A percentile compares a stretch with the other conserved stretches of the same genome.
phyloP scores from a whole-genome alignment of 2,329 filamentous ascomycete genomes.

The Apiospora rasikravindrae region DNA sequence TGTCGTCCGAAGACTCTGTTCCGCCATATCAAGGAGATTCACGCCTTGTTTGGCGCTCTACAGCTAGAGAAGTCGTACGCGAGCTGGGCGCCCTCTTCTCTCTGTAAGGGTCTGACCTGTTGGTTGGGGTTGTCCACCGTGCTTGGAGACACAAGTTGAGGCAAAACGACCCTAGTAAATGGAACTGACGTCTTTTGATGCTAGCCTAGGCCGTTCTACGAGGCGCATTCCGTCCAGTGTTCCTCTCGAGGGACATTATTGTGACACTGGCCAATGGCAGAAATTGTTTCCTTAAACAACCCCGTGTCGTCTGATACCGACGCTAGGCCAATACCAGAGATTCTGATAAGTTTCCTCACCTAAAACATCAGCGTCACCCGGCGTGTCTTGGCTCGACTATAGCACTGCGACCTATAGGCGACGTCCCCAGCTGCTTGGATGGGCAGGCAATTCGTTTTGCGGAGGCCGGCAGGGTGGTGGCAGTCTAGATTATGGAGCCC shows the following conservation, averaged over 20 bases:
- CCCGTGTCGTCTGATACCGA: constrained; percentile 7
- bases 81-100: neutral
- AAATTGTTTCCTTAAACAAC: neutral
- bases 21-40: neutral
- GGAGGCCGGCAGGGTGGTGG: neutral
- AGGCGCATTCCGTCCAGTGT: neutral
- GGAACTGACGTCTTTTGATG: neutral
- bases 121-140: neutral
- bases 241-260: neutral
- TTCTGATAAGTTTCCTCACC: constrained; percentile 1
- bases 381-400: neutral
- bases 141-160: neutral
- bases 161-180: constrained; percentile 8
- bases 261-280: neutral
- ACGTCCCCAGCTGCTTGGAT: neutral
- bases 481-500: constrained; percentile 1
- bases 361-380: constrained; percentile 6
- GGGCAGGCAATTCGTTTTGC: neutral
- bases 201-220: neutral
- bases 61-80: neutral
- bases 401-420: neutral
- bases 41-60: neutral
- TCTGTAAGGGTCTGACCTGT: neutral
- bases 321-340: neutral
- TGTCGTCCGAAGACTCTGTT: constrained; percentile 1